A percentile compares a stretch with the other conserved stretches of the same genome.
Evolutionary conservation across 306 rosid genomes (phyloP).

Genomic region (Albizia julibrissin): DNA sequence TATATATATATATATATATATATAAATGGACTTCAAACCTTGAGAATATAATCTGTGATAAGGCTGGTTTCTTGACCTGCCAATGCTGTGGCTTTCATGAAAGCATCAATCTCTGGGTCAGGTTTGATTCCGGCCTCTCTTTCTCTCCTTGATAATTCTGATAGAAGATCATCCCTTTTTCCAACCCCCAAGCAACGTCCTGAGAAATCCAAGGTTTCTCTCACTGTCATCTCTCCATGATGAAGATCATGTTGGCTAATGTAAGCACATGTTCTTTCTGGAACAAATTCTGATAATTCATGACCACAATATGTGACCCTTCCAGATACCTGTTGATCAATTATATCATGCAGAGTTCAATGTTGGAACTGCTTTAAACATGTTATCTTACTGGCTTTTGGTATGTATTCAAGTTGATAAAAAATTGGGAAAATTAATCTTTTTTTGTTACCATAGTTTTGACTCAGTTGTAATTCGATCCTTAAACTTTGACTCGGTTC

Average conservation of each 20-base stretch:
- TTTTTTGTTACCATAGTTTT: too few species aligned
- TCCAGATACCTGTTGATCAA: slow-evolving; percentile 55
- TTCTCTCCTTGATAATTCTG: slow-evolving; percentile 64
- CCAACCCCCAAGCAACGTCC: slow-evolving; percentile 78
- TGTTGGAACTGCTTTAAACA: neutral
- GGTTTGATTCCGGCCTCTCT: slow-evolving; percentile 57
- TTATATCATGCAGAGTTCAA: slow-evolving; percentile 10
- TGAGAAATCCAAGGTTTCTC: slow-evolving; percentile 69
- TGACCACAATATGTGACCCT: slow-evolving; percentile 73
- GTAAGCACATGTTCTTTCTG: slow-evolving; percentile 84
- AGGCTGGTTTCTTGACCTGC: slow-evolving; percentile 61
- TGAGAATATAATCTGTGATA: slow-evolving; percentile 66
- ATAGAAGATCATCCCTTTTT: slow-evolving; percentile 58
- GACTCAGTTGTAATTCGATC: too few species aligned
- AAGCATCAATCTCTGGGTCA: slow-evolving; percentile 70
- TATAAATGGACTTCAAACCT: slow-evolving; percentile 49
- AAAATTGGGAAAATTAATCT: too few species aligned
- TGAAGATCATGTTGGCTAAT: slow-evolving; percentile 89
- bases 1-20: neutral
- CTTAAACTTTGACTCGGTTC: too few species aligned
- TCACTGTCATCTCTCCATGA: slow-evolving; percentile 74
- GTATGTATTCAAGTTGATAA: neutral
- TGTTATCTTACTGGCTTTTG: neutral
- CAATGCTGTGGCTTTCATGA: slow-evolving; percentile 76
- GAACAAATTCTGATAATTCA: slow-evolving; percentile 75